Base-by-base conservation (phyloP, 2,329 filamentous ascomycete species). In the Didymella arachidicola region DNA sequence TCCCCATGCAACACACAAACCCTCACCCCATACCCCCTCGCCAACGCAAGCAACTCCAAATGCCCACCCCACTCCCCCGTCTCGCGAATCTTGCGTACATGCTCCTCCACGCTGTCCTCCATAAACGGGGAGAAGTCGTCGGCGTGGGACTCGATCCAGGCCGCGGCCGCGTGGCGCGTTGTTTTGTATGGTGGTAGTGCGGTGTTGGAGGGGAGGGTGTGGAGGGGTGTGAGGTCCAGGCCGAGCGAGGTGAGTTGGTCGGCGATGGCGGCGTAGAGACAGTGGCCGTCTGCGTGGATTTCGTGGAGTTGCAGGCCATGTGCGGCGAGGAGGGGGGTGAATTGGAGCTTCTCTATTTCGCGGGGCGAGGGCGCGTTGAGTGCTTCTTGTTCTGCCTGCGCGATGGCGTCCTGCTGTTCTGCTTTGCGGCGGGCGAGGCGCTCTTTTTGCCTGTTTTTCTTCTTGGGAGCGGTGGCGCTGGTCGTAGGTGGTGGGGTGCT, bases 51-150 rank as follows among this genome's bases (percentile, higher is more conserved):
- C 55, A 99, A 79, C 81, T 99, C 95, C 63, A 97, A 78, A 81
- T 98, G 92, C 0, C 95, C 95, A 48, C 95, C 95, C 95, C 95
- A 99, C 78, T 97, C 94, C 0, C 92, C 93, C 47, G 93, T 97
- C 58, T 95, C 87, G 62, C 88, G 81, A 60, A 99, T 91, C 79
- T 90, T 92, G 45, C 79, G 79, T 45, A 91, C 83, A 76, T 98
- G 96, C 8, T 80, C 80, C 3, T 86, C 85, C 45, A 97, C 74
- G 14, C 89, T 87, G 74, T 95, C 93, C 72, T 96, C 93, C 66
- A 97, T 80, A 72, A 97, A 99, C 0, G 91, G 89, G 56, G 84
- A 87, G 75, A 97, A 98, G 69, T 96, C 92, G 63, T 93, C 91
- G 11, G 84, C 79, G 74, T 97, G 87, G 14, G 79, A 75, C 58